Base-by-base conservation (phyloP, 805 yeast genomes). In the Grigorovia transvaalensis region DNA sequence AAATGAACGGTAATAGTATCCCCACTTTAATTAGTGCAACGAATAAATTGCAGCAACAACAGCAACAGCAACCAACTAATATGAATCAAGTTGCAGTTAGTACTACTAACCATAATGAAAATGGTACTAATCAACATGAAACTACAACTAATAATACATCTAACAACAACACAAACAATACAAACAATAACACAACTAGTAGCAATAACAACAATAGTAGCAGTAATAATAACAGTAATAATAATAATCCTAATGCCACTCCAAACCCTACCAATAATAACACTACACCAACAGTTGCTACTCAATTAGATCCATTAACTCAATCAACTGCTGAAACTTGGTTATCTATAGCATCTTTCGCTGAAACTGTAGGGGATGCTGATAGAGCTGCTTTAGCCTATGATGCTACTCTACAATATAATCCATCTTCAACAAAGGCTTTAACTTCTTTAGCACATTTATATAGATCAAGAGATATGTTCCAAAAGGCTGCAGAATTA, bases 401-500 rank as follows among this genome's bases (percentile, higher is more conserved):
- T 64, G 96, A 93, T 62, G 77, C 88, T 20, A 95, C 96, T 9
- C 74, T 93, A 54, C 80, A 90, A 62, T 88, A 86, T 67, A 80
- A 85, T 43, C 96, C 96, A 40, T 84, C 85, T 68, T 84, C 88
- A 54, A 82, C 95, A 1, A 88, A 85, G 52, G 91, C 93, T 1
- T 73, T 91, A 54, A 85, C 90, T 47, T 84, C 88, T 50, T 71
- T 91, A 55, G 98, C 96, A 48, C 88, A 88, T 66, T 77, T 89
- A 33, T 91, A 88, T 69, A 80, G 97, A 51, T 81, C 90, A 18
- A 76, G 90, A 55, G 97, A 91, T 66, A 86, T 87, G 67, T 93
- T 89, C 62, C 85, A 88, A 58, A 88, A 88, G 66, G 98, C 98
- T 15, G 95, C 96, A 13, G 98, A 93, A 66, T 77, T 88, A 56